Base-by-base conservation (phyloP, 2,329 filamentous ascomycete species). In the Clonostachys rhizophaga region DNA sequence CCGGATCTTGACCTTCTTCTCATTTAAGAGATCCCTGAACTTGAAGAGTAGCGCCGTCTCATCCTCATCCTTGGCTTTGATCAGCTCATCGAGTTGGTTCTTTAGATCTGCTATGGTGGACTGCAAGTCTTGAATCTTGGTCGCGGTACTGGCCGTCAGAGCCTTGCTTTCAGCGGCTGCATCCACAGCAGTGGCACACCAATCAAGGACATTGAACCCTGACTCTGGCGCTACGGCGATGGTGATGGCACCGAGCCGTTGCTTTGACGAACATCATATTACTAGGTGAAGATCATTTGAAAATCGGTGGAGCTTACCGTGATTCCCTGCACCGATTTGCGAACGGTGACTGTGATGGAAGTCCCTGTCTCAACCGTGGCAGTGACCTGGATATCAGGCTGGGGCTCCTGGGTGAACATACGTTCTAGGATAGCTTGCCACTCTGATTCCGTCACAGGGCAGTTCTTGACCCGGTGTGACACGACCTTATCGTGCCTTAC, bases 1-100 rank as follows among this genome's bases (percentile, higher is more conserved):
- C 40, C 87, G 70, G 44, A 91, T 91, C 65, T 88, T 91, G 45
- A 84, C 70, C 64, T 91, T 91, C 69, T 92, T 92, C 61, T 86
- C 81, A 55, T 91, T 91, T 2, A 91, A 68, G 3, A 92, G 69
- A 47, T 79, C 72, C 47, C 80, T 76, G 55, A 89, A 89, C 60
- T 89, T 89, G 50, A 79, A 77, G 2, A 91, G 65, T 47, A 91
- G 67, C 16, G 76, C 74, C 2, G 75, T 74, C 63, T 91, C 87
- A 51, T 89, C 78, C 16, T 80, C 77, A 42, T 79, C 72, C 60
- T 91, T 91, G 13, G 81, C 73, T 46, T 72, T 71, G 42, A 84
- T 72, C 14, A 91, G 74, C 55, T 88, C 83, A 5, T 85, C 76
- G 1, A 91, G 68, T 57, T 87, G 83, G 5, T 66, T 67, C 54